Base-by-base conservation (phyloP, 352 stramenopile genomes). In the Globisporangium yorkense region DNA sequence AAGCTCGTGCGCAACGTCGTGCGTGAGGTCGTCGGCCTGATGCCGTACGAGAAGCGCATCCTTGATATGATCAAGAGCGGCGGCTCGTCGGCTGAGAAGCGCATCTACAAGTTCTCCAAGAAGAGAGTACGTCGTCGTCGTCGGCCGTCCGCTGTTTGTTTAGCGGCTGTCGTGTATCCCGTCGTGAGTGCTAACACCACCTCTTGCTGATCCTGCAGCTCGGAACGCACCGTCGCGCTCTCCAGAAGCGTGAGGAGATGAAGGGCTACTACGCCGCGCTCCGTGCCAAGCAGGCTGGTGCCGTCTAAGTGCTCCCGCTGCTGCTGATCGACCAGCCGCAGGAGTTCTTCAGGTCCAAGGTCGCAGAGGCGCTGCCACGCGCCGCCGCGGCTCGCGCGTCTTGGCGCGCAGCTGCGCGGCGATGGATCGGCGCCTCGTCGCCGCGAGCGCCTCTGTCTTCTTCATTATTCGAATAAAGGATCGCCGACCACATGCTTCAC, bases 41-140 rank as follows among this genome's bases (percentile, higher is more conserved):
- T 98, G 79, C 97, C 97, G 47, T 99, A 99, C 78, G 97, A 99
- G 82, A 98, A 98, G 76, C 88, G 97, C 70, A 98, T 99, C 70
- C 89, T 99, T 66, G 97, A 99, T 92, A 98, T 99, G 94, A 98
- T 99, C 90, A 99, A 99, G 93, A 97, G 92, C 62, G 94, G 94
- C 65, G 96, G 96, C 71, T 97, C 88, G 68, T 96, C 90, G 65
- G 94, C 94, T 49, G 96, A 99, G 68, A 99, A 99, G 92, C 92
- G 96, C 73, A 96, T 99, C 80, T 99, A 99, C 94, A 99, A 99
- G 89, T 98, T 98, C 78, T 96, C 96, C 72, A 99, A 99, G 89
- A 96, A 97, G 77, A 78, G 87, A 72, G 83, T 95, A 92, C 74
- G 84, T 91, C 66, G 6, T 29, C 24, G 9, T 44, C 45, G 8